A percentile compares a stretch with the other conserved stretches of the same genome.
Evolutionary conservation across 2,329 filamentous ascomycete species (phyloP).

Genomic region (Berkeleyomyces basicola): DNA sequence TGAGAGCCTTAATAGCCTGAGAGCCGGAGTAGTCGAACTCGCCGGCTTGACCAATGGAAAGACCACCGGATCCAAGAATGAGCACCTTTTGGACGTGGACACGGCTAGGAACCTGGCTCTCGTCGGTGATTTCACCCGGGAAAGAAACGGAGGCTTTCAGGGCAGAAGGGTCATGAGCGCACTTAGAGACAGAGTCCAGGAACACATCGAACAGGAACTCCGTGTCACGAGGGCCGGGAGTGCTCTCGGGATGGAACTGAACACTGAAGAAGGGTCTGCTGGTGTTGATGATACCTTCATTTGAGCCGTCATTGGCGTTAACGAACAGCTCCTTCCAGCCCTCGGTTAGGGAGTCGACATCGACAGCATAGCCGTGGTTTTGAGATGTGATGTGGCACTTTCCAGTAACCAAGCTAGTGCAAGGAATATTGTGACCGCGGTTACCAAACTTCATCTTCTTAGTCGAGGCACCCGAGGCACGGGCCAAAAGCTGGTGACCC

Average conservation of each 20-base stretch:
- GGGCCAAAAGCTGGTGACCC: conserved; percentile 81
- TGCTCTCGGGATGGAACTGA: conserved; percentile 98
- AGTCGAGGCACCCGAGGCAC: conserved; percentile 71
- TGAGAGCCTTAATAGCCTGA: conserved; percentile 95
- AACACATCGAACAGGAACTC: conserved; percentile 97
- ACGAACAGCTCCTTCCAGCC: conserved; percentile 92
- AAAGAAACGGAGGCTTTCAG: conserved; percentile 65
- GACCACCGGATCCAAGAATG: conserved; percentile 81
- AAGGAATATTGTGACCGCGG: conserved; percentile 95
- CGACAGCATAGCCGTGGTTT: conserved; percentile 93
- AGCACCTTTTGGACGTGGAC: conserved; percentile 88
- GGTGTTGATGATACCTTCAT: conserved; percentile 87
- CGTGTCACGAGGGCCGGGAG: conserved; percentile 84
- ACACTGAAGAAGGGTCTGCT: conserved; percentile 90
- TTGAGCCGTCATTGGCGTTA: conserved; percentile 95
- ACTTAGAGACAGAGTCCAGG: conserved; percentile 64
- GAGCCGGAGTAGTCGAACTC: conserved; percentile 98
- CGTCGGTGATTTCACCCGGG: conserved; percentile 62
- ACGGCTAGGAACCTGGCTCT: conserved; percentile 37
- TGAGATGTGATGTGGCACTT: conserved; percentile 98
- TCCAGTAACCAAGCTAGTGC: conserved; percentile 86
- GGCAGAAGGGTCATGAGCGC: conserved; percentile 47
- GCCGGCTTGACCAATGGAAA: conserved; percentile 94
- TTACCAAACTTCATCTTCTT: conserved; percentile 99
- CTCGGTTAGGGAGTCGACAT: conserved; percentile 54